phyloP scores from a whole-genome alignment of 371 early-diverging fungal species.

The Mucor sp. region DNA sequence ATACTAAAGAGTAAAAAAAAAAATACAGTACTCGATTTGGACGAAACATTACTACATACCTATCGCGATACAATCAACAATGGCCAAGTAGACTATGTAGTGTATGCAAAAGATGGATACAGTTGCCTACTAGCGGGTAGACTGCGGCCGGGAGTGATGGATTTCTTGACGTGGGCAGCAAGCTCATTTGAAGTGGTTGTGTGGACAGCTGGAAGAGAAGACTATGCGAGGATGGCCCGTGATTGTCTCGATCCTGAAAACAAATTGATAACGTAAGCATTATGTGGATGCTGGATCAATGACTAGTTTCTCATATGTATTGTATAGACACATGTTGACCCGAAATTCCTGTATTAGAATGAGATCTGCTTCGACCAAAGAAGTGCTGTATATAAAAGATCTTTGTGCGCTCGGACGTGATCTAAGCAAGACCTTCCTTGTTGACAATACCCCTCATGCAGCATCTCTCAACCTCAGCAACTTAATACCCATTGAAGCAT shows the following conservation, averaged over 20 bases:
- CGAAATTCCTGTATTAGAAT: conserved; percentile 44
- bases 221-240: conserved; percentile 43
- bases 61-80: conserved; percentile 25
- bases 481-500: conserved; percentile 50
- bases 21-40: conserved; percentile 46
- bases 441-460: conserved; percentile 52
- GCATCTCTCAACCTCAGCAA: conserved; percentile 52
- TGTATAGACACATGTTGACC: conserved; percentile 42
- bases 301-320: neutral
- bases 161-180: conserved; percentile 47
- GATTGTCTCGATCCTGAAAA: conserved; percentile 41
- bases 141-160: conserved; percentile 50
- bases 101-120: conserved; percentile 35
- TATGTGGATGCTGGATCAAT: neutral
- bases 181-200: conserved; percentile 49
- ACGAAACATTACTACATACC: conserved; percentile 49
- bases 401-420: conserved; percentile 50
- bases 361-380: conserved; percentile 32
- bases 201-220: conserved; percentile 50
- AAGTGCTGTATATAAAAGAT: conserved; percentile 45
- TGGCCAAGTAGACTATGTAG: conserved; percentile 37
- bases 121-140: conserved; percentile 42
- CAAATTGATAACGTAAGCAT: conserved; percentile 39
- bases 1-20: neutral
- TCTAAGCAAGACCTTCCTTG: conserved; percentile 42